phyloP scores from a whole-genome alignment of 257 asterid species.

The Lavandula angustifolia region DNA sequence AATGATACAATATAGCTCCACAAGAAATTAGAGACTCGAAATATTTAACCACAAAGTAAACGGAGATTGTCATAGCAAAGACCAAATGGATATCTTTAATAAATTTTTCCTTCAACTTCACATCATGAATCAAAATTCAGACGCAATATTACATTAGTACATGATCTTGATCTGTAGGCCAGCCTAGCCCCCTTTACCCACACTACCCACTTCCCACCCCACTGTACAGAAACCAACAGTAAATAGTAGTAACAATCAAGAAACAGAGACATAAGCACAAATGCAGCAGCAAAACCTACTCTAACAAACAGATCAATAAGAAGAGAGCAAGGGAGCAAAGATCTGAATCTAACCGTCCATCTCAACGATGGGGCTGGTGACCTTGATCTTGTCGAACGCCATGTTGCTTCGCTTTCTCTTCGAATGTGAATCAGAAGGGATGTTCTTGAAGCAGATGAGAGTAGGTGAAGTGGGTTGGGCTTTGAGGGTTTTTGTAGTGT shows the following conservation, averaged over 20 bases:
- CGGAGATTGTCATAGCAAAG: constrained; percentile 7
- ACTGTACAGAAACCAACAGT: constrained; percentile 12
- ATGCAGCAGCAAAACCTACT: constrained; percentile 19
- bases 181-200: background rate
- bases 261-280: constrained; percentile 32
- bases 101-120: constrained; percentile 17
- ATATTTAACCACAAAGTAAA: constrained; percentile 8
- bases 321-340: constrained; percentile 17
- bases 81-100: constrained; percentile 27
- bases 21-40: constrained; percentile 18
- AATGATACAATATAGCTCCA: background rate
- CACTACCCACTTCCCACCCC: background rate
- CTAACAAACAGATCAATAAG: constrained; percentile 27
- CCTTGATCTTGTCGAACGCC: constrained; percentile 91
- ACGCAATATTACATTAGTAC: background rate
- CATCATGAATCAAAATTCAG: constrained; percentile 21
- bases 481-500: constrained; percentile 27
- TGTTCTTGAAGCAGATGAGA: constrained; percentile 18
- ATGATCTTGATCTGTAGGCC: constrained; percentile 29
- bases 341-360: constrained; percentile 97
- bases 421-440: constrained; percentile 4
- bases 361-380: constrained; percentile 95
- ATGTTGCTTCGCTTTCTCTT: constrained; percentile 29
- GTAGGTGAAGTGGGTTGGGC: constrained; percentile 29
- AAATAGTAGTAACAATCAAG: constrained; percentile 2